Evolutionary conservation across 2,329 filamentous ascomycete species (phyloP), one percentile per base, ranked within the genome.

Genomic region (Xylariaceae sp.): DNA sequence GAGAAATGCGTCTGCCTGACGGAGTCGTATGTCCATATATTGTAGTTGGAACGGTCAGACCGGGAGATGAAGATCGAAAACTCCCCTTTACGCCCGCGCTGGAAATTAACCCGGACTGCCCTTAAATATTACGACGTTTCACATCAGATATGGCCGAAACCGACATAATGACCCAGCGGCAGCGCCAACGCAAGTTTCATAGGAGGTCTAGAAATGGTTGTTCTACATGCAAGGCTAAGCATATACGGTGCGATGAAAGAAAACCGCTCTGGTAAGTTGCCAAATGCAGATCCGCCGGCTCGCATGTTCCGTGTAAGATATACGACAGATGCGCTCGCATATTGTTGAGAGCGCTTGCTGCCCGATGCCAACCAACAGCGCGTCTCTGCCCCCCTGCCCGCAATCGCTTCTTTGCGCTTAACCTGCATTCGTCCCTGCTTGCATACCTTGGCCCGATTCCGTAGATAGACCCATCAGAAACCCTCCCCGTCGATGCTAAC

Each of bases 31-130:
- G 26, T n/a, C 26, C 32, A 37, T 37, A 37, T 37, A 37, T 37
- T 37, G 32, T 37, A 10, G 14, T 37, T 14, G 14, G 12, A 37
- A 37, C 3, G 32, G 32, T 37, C 32, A 3, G 3, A 37, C 7
- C 5, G 9, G 32, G 91, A 96, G 80, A 82, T 89, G 77, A 85
- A 89, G 68, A 16, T 37, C 32, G 14, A 16, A 16, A 12, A 12
- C 32, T 16, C 32, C 32, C 14, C 3, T 37, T 37, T 37, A 12
- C 14, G 32, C 3, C 12, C 12, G 14, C 32, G 32, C 32, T 14
- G 12, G 32, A 16, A 37, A 12, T 14, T 14, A 12, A 12, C 14
- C 12, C 32, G 14, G 3, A 37, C 32, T 16, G 12, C 12, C n/a
- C n/a, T 37, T 10, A 37, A 37, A 10, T 37, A 37, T 37, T 37